These are phyloP conservation scores for Thoreauomyces humboldtii DNA, from an alignment of 192 early-diverging fungal species.

Conservation along the genomic window DNA sequence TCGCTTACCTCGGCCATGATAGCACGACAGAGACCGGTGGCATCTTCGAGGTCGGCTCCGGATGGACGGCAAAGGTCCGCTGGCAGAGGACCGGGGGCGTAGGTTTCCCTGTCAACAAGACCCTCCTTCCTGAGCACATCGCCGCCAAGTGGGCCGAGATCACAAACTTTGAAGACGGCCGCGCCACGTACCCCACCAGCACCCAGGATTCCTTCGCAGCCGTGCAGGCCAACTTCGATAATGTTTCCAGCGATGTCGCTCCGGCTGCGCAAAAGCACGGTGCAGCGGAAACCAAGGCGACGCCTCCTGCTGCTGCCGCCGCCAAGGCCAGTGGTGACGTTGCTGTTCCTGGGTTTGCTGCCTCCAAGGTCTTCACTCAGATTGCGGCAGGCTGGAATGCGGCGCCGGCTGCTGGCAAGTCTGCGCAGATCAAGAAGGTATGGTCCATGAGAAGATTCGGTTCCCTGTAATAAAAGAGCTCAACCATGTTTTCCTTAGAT, in stretches of 20 bases:
- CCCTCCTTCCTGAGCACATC: conserved; percentile 84
- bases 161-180: conserved; percentile 93
- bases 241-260: conserved; percentile 44
- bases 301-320: conserved; percentile 1
- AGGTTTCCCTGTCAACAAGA: conserved; percentile 81
- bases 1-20: conserved; percentile 93
- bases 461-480: too few relatives aligned
- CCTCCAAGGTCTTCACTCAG: conserved; percentile 69
- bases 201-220: conserved; percentile 79
- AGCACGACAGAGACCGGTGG: conserved; percentile 72
- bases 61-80: conserved; percentile 69
- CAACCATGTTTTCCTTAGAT: conserved; percentile 28
- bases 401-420: not conserved
- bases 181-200: conserved; percentile 79
- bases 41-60: conserved; percentile 57
- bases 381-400: conserved; percentile 48
- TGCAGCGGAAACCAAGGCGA: conserved; percentile 45
- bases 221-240: conserved; percentile 81
- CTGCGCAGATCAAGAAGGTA: conserved; percentile 21
- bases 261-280: conserved; percentile 7
- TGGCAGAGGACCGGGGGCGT: conserved; percentile 95
- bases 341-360: conserved; percentile 69
- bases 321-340: conserved; percentile 28
- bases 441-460: too few relatives aligned
- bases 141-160: conserved; percentile 75